Percentiles rank a stretch among this genome's conserved stretches.
phyloP scores from a whole-genome alignment of 371 early-diverging fungal genomes.

The Catenaria anguillulae region DNA sequence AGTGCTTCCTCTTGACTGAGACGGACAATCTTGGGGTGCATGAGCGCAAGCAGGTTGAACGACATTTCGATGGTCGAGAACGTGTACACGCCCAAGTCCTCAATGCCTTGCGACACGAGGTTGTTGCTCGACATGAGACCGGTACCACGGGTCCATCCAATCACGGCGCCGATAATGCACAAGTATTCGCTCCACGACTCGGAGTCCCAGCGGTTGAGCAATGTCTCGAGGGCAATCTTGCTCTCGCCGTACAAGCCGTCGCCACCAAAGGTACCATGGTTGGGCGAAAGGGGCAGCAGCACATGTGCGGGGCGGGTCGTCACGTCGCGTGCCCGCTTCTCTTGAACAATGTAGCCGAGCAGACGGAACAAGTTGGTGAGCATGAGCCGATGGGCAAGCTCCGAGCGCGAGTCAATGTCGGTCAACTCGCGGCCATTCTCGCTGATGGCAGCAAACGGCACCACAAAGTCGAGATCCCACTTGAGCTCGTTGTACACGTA shows the following conservation, averaged over 20 bases:
- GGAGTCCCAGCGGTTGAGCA: constrained; percentile 82
- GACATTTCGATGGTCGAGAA: constrained; percentile 89
- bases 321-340: constrained; percentile 59
- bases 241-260: constrained; percentile 91
- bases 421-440: constrained; percentile 81
- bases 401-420: constrained; percentile 66
- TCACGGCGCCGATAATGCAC: constrained; percentile 79
- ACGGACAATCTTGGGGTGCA: constrained; percentile 70
- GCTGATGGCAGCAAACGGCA: constrained; percentile 90
- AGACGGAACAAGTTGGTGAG: constrained; percentile 72
- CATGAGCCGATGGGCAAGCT: constrained; percentile 85
- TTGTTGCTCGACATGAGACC: constrained; percentile 88
- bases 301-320: constrained; percentile 82
- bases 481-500: constrained; percentile 74
- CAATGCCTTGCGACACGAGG: constrained; percentile 79
- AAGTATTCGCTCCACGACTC: constrained; percentile 83
- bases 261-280: constrained; percentile 87
- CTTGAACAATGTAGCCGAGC: constrained; percentile 65
- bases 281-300: constrained; percentile 83
- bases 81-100: constrained; percentile 78
- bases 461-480: constrained; percentile 84
- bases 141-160: constrained; percentile 96
- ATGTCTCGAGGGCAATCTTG: constrained; percentile 81
- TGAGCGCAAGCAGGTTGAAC: constrained; percentile 79
- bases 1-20: constrained; percentile 67